Evolutionary conservation across 148 eudicot genomes (phyloP), one percentile per base, ranked within the genome.

Genomic region (Cornus controversa): DNA sequence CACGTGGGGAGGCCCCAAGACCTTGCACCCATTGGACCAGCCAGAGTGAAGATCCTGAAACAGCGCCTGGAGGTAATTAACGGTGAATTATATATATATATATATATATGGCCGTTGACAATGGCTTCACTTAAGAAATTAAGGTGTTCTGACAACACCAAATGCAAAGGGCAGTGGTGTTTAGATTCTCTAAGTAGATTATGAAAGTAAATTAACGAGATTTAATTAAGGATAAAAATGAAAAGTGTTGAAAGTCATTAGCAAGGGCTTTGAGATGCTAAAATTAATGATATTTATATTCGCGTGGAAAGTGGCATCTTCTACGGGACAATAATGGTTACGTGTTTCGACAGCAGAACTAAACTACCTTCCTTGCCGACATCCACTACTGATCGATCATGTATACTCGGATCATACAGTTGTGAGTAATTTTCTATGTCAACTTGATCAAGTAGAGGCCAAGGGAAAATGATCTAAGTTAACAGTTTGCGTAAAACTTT

Each of bases 11-110:
- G n/a, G n/a, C n/a, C 4, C 34, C 34, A 27, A n/a, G n/a, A n/a
- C n/a, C n/a, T n/a, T n/a, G 67, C 15, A 40, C 69, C 62, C 69
- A 13, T 42, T 10, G 29, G 26, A 60, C 42, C 20, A 42, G 34
- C 10, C 14, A 24, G 16, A 40, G 28, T 29, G 50, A 16, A 31
- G 86, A 80, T 83, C 80, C 86, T 80, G 10, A 68, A 76, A 80
- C 83, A 62, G 66, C 80, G 83, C 74, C 67, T 25, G 64, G 26
- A 45, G n/a, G 74, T 40, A 40, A 40, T 9, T 40, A 70, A 64
- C 82, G 70, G 64, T 75, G 54, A 73, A 3, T 26, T 73, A 24
- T 25, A 5, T 67, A 40, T 31, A 31, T n/a, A n/a, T n/a, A n/a
- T n/a, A n/a, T n/a, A 40, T 40, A 40, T 40, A 40, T 4, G 45